phyloP scores from a whole-genome alignment of 768 basidiomycete genomes.

The Phylloporus arenicola region DNA sequence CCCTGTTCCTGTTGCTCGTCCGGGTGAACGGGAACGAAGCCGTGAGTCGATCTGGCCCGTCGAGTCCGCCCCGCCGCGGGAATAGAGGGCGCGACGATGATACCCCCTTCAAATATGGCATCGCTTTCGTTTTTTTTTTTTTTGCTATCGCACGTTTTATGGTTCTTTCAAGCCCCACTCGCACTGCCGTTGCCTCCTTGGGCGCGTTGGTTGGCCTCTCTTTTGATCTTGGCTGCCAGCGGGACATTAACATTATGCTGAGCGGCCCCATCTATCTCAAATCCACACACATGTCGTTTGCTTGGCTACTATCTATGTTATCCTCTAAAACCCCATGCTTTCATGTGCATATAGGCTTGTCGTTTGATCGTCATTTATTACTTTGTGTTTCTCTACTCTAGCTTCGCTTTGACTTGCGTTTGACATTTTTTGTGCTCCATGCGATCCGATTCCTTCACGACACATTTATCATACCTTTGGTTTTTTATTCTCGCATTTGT shows the following conservation, averaged over 20 bases:
- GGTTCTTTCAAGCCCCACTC: slow-evolving; percentile 23
- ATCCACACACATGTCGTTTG: slow-evolving; percentile 14
- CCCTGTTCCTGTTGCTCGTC: slow-evolving; percentile 20
- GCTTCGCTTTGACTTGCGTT: slow-evolving; percentile 5
- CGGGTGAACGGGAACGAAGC: slow-evolving; percentile 25
- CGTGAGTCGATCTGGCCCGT: slow-evolving; percentile 29
- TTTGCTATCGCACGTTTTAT: slow-evolving; percentile 21
- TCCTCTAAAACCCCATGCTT: slow-evolving; percentile 16
- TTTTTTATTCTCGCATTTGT: slow-evolving; percentile 17
- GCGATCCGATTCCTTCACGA: slow-evolving; percentile 4
- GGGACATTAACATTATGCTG: slow-evolving; percentile 27
- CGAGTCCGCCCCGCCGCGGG: slow-evolving; percentile 22
- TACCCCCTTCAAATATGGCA: slow-evolving; percentile 16
- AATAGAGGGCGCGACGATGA: slow-evolving; percentile 20
- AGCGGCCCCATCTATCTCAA: slow-evolving; percentile 14
- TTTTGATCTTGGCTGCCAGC: slow-evolving; percentile 10
- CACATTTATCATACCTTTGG: slow-evolving; percentile 8
- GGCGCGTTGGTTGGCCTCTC: slow-evolving; percentile 10
- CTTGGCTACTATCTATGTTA: slow-evolving; percentile 28
- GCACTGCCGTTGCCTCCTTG: slow-evolving; percentile 8
- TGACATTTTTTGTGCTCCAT: slow-evolving; percentile 11
- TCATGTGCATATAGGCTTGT: slow-evolving; percentile 25
- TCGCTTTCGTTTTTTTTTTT: slow-evolving; percentile 23
- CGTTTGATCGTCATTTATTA: slow-evolving; percentile 24
- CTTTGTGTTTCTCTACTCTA: slow-evolving; percentile 11